phyloP scores from a whole-genome alignment of 331 rosid species.

The Arachis monticola region DNA sequence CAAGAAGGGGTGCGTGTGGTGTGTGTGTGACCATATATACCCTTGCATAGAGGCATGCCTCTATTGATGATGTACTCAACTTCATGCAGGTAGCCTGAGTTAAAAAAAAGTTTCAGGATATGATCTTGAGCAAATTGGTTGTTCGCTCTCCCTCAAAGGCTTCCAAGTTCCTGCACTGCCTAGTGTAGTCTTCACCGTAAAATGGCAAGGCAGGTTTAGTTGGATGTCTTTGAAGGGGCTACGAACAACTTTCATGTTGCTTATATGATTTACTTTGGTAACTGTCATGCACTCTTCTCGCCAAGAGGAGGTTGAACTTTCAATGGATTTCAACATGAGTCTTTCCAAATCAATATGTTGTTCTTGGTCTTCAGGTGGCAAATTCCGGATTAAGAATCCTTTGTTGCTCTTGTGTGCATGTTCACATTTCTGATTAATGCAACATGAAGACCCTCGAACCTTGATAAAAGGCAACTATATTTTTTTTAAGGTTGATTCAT shows the following conservation, averaged over 20 bases:
- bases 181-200: background rate
- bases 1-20: background rate
- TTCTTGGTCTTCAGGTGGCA: too few species aligned
- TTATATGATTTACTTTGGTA: background rate
- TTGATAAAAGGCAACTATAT: too few species aligned
- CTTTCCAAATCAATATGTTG: background rate
- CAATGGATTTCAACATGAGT: background rate
- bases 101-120: background rate
- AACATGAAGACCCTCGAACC: too few species aligned
- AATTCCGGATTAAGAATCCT: too few species aligned
- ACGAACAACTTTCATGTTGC: constrained; percentile 43
- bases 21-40: background rate
- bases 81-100: background rate
- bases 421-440: too few species aligned
- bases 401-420: too few species aligned
- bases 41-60: background rate
- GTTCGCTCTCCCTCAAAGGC: constrained; percentile 56
- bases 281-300: background rate
- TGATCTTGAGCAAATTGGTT: constrained; percentile 39
- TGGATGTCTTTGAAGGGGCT: constrained; percentile 37
- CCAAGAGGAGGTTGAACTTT: background rate
- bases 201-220: background rate
- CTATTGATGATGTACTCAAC: background rate
- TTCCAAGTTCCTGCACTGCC: constrained; percentile 36
- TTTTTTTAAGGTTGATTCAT: too few species aligned